These are phyloP conservation scores for Rhodocollybia butyracea DNA, from an alignment of 768 basidiomycete genomes.

Conservation along the genomic window DNA sequence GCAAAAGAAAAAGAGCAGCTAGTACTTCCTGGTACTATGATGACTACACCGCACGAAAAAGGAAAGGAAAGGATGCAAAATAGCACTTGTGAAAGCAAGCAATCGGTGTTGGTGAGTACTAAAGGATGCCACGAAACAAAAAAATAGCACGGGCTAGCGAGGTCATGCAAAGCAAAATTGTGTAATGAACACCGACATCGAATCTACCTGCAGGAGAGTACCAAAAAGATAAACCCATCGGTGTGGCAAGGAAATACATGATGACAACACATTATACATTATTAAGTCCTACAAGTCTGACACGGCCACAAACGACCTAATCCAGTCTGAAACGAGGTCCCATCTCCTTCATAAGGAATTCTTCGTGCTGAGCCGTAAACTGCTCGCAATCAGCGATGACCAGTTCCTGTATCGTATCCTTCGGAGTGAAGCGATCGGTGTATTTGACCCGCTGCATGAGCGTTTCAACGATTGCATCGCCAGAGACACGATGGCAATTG, in stretches of 20 bases:
- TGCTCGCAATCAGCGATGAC: constrained; percentile 37
- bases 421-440: constrained; percentile 29
- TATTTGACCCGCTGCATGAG: constrained; percentile 45
- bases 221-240: no score
- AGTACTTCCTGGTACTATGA: no score
- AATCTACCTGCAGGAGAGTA: no score
- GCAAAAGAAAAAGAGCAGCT: no score
- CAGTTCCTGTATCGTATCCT: constrained; percentile 30
- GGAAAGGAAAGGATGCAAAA: no score
- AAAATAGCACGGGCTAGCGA: not conserved
- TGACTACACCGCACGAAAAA: no score
- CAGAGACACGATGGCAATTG: constrained; percentile 63
- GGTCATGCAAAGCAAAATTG: no score
- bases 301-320: not conserved
- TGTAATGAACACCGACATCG: not conserved
- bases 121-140: not conserved
- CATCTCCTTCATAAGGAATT: constrained; percentile 24
- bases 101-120: no score
- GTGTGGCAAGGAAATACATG: no score
- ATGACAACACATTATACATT: not conserved
- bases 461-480: constrained; percentile 52
- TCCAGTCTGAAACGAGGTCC: constrained; percentile 13
- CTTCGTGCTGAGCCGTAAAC: constrained; percentile 25
- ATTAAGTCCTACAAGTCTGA: not conserved
- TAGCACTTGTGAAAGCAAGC: no score